A percentile compares a stretch with the other conserved stretches of the same genome.
These are phyloP conservation scores for Fusarium nanum DNA, from an alignment of 2,329 filamentous ascomycete species.

Conservation along the genomic window DNA sequence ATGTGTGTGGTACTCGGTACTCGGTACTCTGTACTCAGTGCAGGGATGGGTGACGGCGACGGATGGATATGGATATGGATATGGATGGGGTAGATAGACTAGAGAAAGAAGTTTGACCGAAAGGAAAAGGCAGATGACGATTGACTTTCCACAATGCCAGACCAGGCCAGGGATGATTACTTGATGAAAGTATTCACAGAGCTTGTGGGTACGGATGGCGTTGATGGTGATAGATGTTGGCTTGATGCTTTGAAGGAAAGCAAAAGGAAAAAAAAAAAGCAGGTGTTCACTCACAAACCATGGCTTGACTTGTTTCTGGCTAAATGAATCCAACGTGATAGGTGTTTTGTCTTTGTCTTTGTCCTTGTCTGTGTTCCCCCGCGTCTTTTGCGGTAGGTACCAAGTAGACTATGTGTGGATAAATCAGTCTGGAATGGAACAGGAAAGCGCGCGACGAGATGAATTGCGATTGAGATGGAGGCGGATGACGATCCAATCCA, in stretches of 20 bases:
- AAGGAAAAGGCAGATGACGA: conserved; percentile 11
- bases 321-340: background rate
- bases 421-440: conserved; percentile 6
- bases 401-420: background rate
- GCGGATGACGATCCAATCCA: conserved; percentile 26
- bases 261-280: conserved; percentile 15
- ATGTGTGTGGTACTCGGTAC: conserved; percentile 29
- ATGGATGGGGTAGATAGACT: background rate
- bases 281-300: conserved; percentile 37
- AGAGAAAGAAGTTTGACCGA: conserved; percentile 14
- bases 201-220: background rate
- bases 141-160: background rate
- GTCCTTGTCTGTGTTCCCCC: conserved; percentile 4
- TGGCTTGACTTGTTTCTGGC: conserved; percentile 7
- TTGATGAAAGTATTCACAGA: background rate
- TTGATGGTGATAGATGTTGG: background rate
- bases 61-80: background rate
- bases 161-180: conserved; percentile 2
- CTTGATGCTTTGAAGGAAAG: background rate
- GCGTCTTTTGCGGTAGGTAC: background rate
- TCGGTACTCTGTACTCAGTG: conserved; percentile 24
- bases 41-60: conserved; percentile 26
- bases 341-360: background rate
- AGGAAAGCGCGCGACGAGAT: conserved; percentile 6
- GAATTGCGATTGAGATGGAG: conserved; percentile 1